Evolutionary conservation across 306 rosid species (phyloP).

Genomic region (Casuarina equisetifolia): DNA sequence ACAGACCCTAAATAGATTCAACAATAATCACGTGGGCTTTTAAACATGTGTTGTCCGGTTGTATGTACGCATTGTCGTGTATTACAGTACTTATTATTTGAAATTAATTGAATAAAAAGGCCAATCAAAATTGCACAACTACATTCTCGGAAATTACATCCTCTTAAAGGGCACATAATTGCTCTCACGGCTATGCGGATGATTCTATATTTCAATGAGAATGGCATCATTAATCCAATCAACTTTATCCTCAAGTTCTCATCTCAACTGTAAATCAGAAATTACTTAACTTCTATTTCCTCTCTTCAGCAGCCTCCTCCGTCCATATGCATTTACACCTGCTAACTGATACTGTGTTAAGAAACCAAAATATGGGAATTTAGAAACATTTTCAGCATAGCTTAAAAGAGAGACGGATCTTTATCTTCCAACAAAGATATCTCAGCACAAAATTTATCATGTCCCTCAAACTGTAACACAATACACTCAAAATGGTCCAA

Average conservation of each 20-base stretch:
- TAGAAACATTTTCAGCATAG: background rate
- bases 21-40: background rate
- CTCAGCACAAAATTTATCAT: slow-evolving; percentile 21
- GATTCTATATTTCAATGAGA: too few relatives aligned
- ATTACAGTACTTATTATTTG: background rate
- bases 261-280: too few relatives aligned
- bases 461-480: slow-evolving; percentile 19
- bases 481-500: slow-evolving; percentile 36
- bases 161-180: too few relatives aligned
- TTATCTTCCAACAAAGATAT: slow-evolving; percentile 6
- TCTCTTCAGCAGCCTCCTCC: too few relatives aligned
- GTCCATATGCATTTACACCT: too few relatives aligned
- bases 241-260: too few relatives aligned
- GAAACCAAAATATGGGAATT: too few relatives aligned
- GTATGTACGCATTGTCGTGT: background rate
- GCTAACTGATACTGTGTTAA: too few relatives aligned
- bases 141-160: too few relatives aligned
- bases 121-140: background rate
- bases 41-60: background rate
- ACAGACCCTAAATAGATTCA: background rate
- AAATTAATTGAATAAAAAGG: background rate
- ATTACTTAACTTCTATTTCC: too few relatives aligned
- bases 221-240: too few relatives aligned
- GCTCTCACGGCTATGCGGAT: too few relatives aligned
- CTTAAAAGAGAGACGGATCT: background rate